Conservation (phyloP, 2,329 filamentous ascomycete genomes). For the Colletotrichum chrysophilum region DNA sequence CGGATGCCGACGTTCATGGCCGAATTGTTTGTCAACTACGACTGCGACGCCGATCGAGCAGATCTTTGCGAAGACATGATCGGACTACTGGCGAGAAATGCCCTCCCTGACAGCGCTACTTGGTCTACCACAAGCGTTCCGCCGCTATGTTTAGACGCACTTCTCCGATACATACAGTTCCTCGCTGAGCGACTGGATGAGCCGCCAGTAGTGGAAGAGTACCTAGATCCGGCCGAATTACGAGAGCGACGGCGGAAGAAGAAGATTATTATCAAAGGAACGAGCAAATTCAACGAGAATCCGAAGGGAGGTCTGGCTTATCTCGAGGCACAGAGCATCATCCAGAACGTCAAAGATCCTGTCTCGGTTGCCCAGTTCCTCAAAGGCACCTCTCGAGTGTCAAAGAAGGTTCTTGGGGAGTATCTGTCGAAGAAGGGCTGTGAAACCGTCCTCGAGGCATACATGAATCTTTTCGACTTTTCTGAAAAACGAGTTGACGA, state of each 20-base stretch:
- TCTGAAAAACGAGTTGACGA: conserved; percentile 86
- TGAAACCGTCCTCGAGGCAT: conserved; percentile 82
- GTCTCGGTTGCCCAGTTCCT: conserved; percentile 85
- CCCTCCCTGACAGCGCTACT: conserved; percentile 94
- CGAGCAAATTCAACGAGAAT: conserved; percentile 92
- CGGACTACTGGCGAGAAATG: conserved; percentile 89
- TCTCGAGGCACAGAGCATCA: conserved; percentile 84
- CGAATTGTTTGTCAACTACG: conserved; percentile 97
- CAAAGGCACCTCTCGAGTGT: conserved; percentile 84
- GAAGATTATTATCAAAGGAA: conserved; percentile 85
- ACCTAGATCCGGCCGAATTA: conserved; percentile 69
- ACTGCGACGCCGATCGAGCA: conserved; percentile 89
- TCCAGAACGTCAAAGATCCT: conserved; percentile 76
- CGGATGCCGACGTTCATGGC: conserved; percentile 94
- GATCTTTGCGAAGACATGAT: conserved; percentile 97
- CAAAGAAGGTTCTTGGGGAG: conserved; percentile 90
- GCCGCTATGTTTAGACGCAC: conserved; percentile 88
- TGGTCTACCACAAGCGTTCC: conserved; percentile 99
- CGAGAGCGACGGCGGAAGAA: conserved; percentile 80
- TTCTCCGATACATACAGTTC: conserved; percentile 90
- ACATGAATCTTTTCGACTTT: conserved; percentile 90
- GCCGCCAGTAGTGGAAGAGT: conserved; percentile 65
- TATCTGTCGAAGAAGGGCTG: conserved; percentile 92
- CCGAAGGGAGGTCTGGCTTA: conserved; percentile 89
- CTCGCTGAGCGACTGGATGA: conserved; percentile 86